Evolutionary conservation across 352 stramenopile genomes (phyloP), one percentile per base, ranked within the genome.

Genomic region (Phytophthora chlamydospora): DNA sequence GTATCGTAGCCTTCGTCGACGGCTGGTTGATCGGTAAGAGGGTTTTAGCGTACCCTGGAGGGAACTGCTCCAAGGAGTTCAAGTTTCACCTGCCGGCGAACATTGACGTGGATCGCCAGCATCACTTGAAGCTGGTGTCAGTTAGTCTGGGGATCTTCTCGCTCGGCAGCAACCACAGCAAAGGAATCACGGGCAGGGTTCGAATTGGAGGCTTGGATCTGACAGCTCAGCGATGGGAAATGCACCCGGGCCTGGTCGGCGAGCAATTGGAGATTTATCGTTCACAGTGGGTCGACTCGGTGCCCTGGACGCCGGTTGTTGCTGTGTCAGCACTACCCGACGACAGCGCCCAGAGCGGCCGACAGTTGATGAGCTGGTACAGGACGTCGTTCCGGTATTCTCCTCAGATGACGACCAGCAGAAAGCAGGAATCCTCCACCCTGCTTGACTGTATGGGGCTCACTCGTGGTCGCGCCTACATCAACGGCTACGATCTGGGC

Each of bases 401-500:
- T 13, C 10, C 31, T 27, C 43, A 32, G 27, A 21, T 16, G n/a
- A 40, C 19, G 41, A 6, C 2, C 16, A 57, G 27, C 58, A 75
- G 47, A 34, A 57, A 59, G 51, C 68, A 69, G n/a, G 21, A 24
- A 24, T 66, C 52, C 17, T 83, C 82, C n/a, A 78, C 88, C 32
- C 42, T 91, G 8, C 29, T 91, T 16, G 82, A 91, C 47, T 81
- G 68, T 17, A 35, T 77, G 4, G 82, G 82, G 3, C 75, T 91
- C 27, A 86, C 78, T 5, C 79, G 82, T 44, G 82, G 82, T 13
- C 79, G 75, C 4, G 59, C 71, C 29, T 91, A 78, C 54, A 68
- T 91, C 4, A 91, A 91, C 48, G 82, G 82, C 19, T 73, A 88
- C 46, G 75, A 86, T 21, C 45, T 91, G n/a, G 82, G 82, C 3